Evolutionary conservation across 441 rosid genomes (phyloP).

Genomic region (Erodium trifolium): DNA sequence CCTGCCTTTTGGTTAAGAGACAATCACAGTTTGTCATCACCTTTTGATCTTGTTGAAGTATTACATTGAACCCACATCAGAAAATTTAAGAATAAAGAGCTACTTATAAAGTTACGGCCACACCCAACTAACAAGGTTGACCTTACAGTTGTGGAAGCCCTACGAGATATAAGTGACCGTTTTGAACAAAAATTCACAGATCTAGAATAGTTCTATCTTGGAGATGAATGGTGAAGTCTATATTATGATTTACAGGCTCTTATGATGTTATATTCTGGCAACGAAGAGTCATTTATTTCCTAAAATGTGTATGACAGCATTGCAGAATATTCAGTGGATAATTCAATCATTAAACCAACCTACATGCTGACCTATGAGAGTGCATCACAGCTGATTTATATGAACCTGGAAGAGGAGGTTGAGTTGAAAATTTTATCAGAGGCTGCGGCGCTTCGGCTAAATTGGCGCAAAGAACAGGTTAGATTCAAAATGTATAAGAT

Average conservation of each 20-base stretch:
- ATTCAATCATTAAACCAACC: slow-evolving; percentile 76
- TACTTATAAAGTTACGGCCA: too few relatives aligned
- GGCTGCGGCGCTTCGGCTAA: slow-evolving; percentile 67
- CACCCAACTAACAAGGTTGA: too few relatives aligned
- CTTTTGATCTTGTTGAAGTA: too few relatives aligned
- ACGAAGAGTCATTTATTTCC: slow-evolving; percentile 18
- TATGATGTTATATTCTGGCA: slow-evolving; percentile 14
- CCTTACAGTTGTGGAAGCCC: too few relatives aligned
- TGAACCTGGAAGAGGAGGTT: slow-evolving; percentile 78
- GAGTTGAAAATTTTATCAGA: slow-evolving; percentile 69
- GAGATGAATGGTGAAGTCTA: neutral
- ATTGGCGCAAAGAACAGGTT: slow-evolving; percentile 91
- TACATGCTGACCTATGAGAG: slow-evolving; percentile 97
- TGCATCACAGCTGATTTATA: slow-evolving; percentile 79
- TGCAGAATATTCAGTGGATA: slow-evolving; percentile 73
- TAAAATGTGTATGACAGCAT: slow-evolving; percentile 41
- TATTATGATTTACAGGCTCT: slow-evolving; percentile 10
- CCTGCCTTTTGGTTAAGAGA: neutral
- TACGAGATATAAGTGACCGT: too few relatives aligned
- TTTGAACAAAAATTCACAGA: neutral
- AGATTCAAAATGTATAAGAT: slow-evolving; percentile 14
- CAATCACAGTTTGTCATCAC: neutral
- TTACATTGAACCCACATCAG: too few relatives aligned
- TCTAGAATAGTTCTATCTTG: neutral
- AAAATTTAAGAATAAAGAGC: too few relatives aligned